A percentile compares a stretch with the other conserved stretches of the same genome.
Conservation (phyloP, 345 rosid species). For the Bruguiera gymnorhiza region DNA sequence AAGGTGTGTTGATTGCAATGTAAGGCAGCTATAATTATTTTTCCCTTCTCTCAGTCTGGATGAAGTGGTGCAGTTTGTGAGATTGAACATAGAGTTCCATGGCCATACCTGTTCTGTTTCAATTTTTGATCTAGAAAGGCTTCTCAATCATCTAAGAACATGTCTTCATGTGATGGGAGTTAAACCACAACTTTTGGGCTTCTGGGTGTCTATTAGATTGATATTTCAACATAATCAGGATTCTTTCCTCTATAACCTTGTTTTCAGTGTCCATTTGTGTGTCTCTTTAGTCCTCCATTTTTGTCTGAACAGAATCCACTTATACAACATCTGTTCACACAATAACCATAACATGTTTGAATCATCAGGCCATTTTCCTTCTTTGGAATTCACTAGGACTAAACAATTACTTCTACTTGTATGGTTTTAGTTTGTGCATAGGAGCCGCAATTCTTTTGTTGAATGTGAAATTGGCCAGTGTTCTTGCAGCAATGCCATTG, state of each 20-base stretch:
- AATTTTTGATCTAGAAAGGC: conserved; percentile 19
- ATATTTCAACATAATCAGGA: background rate
- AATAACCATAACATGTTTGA: no score
- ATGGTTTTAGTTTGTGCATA: background rate
- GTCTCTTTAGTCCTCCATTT: background rate
- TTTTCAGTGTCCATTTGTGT: background rate
- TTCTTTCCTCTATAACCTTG: background rate
- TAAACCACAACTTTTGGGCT: conserved; percentile 1
- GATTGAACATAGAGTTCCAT: conserved; percentile 32
- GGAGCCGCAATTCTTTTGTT: background rate
- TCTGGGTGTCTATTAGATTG: conserved; percentile 13
- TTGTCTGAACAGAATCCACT: background rate
- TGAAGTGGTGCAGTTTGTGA: conserved; percentile 48
- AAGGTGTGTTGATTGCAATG: conserved; percentile 58
- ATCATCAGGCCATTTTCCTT: no score
- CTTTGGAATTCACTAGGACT: background rate
- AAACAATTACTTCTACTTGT: background rate
- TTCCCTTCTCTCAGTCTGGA: conserved; percentile 40
- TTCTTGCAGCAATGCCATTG: background rate
- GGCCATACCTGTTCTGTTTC: conserved; percentile 23
- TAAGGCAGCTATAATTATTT: conserved; percentile 39
- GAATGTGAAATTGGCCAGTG: background rate
- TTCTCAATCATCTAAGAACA: conserved; percentile 14
- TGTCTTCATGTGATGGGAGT: conserved; percentile 8
- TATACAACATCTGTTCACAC: no score